Evolutionary conservation across 192 early-diverging fungal species (phyloP).

Genomic region (Backusella luteola): DNA sequence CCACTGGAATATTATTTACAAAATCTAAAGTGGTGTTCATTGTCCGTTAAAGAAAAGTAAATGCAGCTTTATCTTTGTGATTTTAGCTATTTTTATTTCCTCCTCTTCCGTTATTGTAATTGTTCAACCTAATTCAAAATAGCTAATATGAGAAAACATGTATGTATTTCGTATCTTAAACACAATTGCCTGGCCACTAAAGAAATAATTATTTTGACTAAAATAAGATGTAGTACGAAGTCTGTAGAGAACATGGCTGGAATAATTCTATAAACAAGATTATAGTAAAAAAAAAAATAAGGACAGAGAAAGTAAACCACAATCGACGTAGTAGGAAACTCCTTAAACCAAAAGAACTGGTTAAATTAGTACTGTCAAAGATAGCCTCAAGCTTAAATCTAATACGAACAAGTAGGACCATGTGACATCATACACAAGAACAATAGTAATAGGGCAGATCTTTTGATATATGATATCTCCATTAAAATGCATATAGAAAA

Average conservation of each 20-base stretch:
- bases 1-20: too few relatives aligned
- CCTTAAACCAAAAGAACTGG: neutral
- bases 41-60: too few relatives aligned
- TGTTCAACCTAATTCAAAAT: too few relatives aligned
- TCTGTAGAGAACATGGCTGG: neutral
- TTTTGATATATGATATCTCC: neutral
- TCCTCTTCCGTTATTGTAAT: too few relatives aligned
- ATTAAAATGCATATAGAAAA: neutral
- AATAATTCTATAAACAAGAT: neutral
- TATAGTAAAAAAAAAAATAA: neutral
- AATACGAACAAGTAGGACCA: neutral
- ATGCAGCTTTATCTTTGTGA: too few relatives aligned
- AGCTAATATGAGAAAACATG: too few relatives aligned
- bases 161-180: too few relatives aligned
- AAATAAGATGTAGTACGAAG: too few relatives aligned
- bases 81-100: too few relatives aligned
- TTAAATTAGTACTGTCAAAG: neutral
- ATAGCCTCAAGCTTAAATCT: neutral
- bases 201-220: too few relatives aligned
- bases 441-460: neutral
- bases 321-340: neutral
- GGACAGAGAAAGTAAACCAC: neutral
- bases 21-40: too few relatives aligned
- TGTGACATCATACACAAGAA: neutral
- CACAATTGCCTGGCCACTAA: too few relatives aligned